These are phyloP conservation scores for Aspergillus fischeri DNA, from an alignment of 2,329 filamentous ascomycete genomes.

Conservation along the genomic window DNA sequence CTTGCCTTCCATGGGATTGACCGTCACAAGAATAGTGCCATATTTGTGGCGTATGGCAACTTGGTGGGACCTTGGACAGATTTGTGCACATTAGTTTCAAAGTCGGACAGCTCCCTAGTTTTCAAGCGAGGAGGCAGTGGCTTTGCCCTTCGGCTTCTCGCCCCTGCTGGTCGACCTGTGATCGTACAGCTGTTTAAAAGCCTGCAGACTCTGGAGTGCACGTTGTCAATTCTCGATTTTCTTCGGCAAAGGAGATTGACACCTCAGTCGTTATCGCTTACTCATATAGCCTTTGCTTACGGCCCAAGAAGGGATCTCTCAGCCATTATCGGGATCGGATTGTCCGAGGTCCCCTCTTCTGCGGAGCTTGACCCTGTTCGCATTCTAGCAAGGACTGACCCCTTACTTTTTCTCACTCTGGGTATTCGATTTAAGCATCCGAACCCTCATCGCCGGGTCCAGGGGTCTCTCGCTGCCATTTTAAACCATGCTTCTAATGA, in stretches of 20 bases:
- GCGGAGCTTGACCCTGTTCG: conserved; percentile 19
- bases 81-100: conserved; percentile 23
- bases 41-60: conserved; percentile 35
- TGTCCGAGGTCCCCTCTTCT: conserved; percentile 16
- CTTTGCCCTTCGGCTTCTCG: conserved; percentile 38
- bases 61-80: conserved; percentile 25
- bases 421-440: conserved; percentile 31
- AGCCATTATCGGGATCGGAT: conserved; percentile 30
- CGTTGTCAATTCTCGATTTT: conserved; percentile 32
- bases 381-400: conserved; percentile 18
- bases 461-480: conserved; percentile 33
- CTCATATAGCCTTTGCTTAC: conserved; percentile 33
- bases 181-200: conserved; percentile 33
- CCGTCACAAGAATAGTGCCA: conserved; percentile 25
- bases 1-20: conserved; percentile 39
- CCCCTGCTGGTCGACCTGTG: conserved; percentile 32
- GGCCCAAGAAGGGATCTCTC: conserved; percentile 24
- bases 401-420: conserved; percentile 26
- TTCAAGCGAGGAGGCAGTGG: conserved; percentile 30
- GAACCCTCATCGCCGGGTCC: conserved; percentile 40
- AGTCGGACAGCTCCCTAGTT: conserved; percentile 27
- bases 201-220: conserved; percentile 37
- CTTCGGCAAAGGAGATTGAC: conserved; percentile 32
- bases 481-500: conserved; percentile 31
- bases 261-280: conserved; percentile 31